These are phyloP conservation scores for Lophiostoma macrostomum DNA, from an alignment of 495 filamentous ascomycete genomes.

Conservation along the genomic window DNA sequence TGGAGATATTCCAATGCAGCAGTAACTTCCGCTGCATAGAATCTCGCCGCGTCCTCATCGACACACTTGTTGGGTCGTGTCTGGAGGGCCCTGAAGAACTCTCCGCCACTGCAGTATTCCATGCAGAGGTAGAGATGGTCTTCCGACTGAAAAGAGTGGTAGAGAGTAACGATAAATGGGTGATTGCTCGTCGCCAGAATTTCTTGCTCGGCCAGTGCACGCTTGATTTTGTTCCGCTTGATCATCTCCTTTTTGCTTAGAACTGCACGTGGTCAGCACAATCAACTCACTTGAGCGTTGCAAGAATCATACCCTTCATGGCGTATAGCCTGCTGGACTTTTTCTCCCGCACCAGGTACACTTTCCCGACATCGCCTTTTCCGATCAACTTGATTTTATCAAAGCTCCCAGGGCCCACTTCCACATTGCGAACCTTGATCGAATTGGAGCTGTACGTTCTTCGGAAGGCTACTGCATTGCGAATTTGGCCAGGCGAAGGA, in stretches of 20 bases:
- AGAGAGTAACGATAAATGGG: constrained; percentile 96
- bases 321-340: constrained; percentile 92
- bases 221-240: constrained; percentile 99
- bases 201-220: constrained; percentile 94
- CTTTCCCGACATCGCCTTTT: constrained; percentile 97
- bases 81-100: constrained; percentile 96
- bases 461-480: constrained; percentile 69
- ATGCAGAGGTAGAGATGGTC: constrained; percentile 98
- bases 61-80: constrained; percentile 96
- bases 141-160: constrained; percentile 98
- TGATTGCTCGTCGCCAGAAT: constrained; percentile 98
- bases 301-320: constrained; percentile 83
- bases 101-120: constrained; percentile 98
- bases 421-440: constrained; percentile 95
- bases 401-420: constrained; percentile 92
- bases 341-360: constrained; percentile 96
- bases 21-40: constrained; percentile 98
- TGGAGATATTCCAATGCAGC: constrained; percentile 96
- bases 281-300: constrained; percentile 22
- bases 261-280: constrained; percentile 58
- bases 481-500: constrained; percentile 52
- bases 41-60: constrained; percentile 91
- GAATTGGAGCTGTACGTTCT: constrained; percentile 98
- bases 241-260: constrained; percentile 99
- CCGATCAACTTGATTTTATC: constrained; percentile 99